A percentile compares a stretch with the other conserved stretches of the same genome.
Evolutionary conservation across 257 asterid genomes (phyloP).

Genomic region (Forsythia viridissima): DNA sequence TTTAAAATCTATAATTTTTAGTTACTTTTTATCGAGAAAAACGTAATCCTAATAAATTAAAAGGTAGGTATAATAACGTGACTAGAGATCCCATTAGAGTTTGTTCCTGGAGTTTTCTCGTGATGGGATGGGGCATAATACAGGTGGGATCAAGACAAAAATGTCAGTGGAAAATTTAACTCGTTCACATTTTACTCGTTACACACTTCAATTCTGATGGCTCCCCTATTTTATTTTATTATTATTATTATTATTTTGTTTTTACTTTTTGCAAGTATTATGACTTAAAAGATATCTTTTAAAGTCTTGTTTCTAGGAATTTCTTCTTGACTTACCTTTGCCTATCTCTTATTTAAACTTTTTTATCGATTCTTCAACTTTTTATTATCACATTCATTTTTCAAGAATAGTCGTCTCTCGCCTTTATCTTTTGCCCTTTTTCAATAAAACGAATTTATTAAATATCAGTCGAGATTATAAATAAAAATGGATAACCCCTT

Average conservation of each 20-base stretch:
- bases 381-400: background rate
- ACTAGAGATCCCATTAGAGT: conserved; percentile 1
- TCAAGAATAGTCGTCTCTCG: background rate
- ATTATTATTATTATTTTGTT: background rate
- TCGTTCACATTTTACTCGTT: conserved; percentile 36
- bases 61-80: conserved; percentile 18
- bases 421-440: too few species aligned
- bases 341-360: background rate
- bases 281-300: conserved; percentile 12
- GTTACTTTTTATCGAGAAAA: background rate
- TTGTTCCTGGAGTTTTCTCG: conserved; percentile 17
- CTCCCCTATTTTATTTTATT: background rate
- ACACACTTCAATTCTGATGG: conserved; percentile 36
- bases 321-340: conserved; percentile 16
- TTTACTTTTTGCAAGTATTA: conserved; percentile 6
- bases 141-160: conserved; percentile 39
- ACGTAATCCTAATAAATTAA: background rate
- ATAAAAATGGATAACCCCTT: too few species aligned
- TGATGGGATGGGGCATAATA: conserved; percentile 25
- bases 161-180: conserved; percentile 37
- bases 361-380: background rate
- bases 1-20: background rate
- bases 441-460: too few species aligned
- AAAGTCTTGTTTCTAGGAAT: conserved; percentile 30
- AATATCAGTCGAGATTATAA: too few species aligned